phyloP scores from a whole-genome alignment of 1,284 basidiomycete genomes.

The Ganoderma sinense region DNA sequence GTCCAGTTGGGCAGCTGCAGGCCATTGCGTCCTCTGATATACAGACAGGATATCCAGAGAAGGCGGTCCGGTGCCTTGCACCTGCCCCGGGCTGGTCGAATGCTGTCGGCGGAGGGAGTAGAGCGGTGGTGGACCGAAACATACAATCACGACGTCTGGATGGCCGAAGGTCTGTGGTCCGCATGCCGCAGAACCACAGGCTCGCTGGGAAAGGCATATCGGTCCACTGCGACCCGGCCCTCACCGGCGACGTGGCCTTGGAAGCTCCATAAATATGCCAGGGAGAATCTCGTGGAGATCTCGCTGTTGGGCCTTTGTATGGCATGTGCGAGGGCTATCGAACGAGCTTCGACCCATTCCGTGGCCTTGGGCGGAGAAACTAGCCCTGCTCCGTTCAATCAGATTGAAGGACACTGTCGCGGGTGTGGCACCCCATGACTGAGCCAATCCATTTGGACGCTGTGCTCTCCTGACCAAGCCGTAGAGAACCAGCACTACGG shows the following conservation, averaged over 20 bases:
- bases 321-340: conserved; percentile 25
- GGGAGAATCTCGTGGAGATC: conserved; percentile 33
- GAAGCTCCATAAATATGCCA: conserved; percentile 17
- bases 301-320: conserved; percentile 28
- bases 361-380: conserved; percentile 38
- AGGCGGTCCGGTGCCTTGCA: conserved; percentile 34
- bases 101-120: conserved; percentile 21
- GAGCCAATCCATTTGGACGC: conserved; percentile 16
- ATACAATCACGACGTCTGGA: conserved; percentile 16
- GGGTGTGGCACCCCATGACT: conserved; percentile 16
- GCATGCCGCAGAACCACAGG: conserved; percentile 20
- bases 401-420: neutral
- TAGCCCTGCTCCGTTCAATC: conserved; percentile 28
- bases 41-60: conserved; percentile 24
- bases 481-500: conserved; percentile 10
- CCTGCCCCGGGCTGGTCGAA: conserved; percentile 20
- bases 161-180: conserved; percentile 19
- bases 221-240: conserved; percentile 14
- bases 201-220: conserved; percentile 26
- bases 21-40: conserved; percentile 33
- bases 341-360: conserved; percentile 39
- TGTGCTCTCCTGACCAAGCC: conserved; percentile 9
- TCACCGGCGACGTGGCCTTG: conserved; percentile 20
- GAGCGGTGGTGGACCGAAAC: conserved; percentile 8
- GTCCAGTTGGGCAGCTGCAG: conserved; percentile 24